phyloP scores from a whole-genome alignment of 345 rosid genomes.

The Populus nigra region DNA sequence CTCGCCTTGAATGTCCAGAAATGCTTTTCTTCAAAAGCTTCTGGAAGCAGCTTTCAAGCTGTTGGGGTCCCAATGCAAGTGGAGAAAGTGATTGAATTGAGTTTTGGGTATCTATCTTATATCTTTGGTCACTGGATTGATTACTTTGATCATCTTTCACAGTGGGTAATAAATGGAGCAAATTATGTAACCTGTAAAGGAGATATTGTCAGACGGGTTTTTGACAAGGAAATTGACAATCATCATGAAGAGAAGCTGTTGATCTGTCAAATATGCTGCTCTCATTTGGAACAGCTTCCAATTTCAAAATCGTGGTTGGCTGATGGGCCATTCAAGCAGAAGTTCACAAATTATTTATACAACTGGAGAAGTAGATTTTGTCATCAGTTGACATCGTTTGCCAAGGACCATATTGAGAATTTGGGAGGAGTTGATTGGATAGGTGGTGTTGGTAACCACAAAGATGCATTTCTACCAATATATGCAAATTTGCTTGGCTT shows the following conservation, averaged over 20 bases:
- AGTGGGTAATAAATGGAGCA: conserved; percentile 54
- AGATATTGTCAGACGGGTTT: conserved; percentile 81
- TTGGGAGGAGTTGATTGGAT: conserved; percentile 60
- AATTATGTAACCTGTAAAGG: conserved; percentile 41
- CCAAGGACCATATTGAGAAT: conserved; percentile 38
- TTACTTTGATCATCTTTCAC: conserved; percentile 57
- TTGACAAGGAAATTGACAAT: conserved; percentile 93
- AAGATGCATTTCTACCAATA: conserved; percentile 79
- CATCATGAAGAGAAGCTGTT: conserved; percentile 91
- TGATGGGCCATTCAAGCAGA: conserved; percentile 22
- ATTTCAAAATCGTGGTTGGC: conserved; percentile 22
- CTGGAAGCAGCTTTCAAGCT: conserved; percentile 18
- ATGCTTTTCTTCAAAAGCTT: conserved; percentile 40
- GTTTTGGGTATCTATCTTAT: conserved; percentile 65
- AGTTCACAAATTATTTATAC: conserved; percentile 32
- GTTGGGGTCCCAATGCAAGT: conserved; percentile 66
- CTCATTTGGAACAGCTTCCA: conserved; percentile 62
- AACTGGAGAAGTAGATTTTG: conserved; percentile 60
- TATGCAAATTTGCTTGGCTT: conserved; percentile 81
- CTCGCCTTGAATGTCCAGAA: conserved; percentile 65
- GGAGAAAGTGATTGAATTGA: conserved; percentile 73
- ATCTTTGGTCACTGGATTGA: conserved; percentile 76
- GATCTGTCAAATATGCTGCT: conserved; percentile 72
- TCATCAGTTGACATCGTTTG: conserved; percentile 52
- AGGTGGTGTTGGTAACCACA: conserved; percentile 82